phyloP scores from a whole-genome alignment of 257 asterid genomes.

The Capsicum pubescens region DNA sequence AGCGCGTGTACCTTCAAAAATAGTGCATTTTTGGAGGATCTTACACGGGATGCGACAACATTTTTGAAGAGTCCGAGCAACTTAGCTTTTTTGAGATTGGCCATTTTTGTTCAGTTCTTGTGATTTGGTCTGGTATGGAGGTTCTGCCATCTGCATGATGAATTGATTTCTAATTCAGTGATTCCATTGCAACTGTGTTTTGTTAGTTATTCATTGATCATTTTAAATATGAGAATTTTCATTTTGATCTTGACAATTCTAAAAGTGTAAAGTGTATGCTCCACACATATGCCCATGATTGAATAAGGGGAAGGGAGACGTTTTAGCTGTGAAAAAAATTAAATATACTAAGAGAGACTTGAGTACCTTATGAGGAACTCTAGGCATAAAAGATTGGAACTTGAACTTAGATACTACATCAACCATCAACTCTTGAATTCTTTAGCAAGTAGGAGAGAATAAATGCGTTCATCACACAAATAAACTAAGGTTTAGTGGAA shows the following conservation, averaged over 20 bases:
- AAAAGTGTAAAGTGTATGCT: too few relatives aligned
- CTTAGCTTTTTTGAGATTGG: too few relatives aligned
- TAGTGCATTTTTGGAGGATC: too few relatives aligned
- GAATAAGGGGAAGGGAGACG: background rate
- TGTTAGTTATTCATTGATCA: background rate
- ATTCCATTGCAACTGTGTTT: background rate
- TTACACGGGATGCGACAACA: too few relatives aligned
- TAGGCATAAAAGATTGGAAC: background rate
- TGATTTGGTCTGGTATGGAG: background rate
- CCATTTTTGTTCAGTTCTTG: background rate
- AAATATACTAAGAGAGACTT: background rate
- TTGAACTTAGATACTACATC: background rate
- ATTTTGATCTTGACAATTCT: too few relatives aligned
- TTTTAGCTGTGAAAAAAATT: background rate
- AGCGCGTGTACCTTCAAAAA: too few relatives aligned
- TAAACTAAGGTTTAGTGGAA: background rate
- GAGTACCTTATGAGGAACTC: background rate
- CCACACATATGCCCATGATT: background rate
- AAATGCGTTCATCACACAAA: background rate
- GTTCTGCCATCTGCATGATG: background rate
- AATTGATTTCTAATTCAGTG: background rate
- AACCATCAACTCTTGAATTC: slow-evolving; percentile 21
- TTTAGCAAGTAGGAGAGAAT: background rate
- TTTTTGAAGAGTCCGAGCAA: too few relatives aligned
- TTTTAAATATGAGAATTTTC: background rate